A percentile compares a stretch with the other conserved stretches of the same genome.
Evolutionary conservation across 1,284 basidiomycete genomes (phyloP).

Genomic region (Amylostereum areolatum): DNA sequence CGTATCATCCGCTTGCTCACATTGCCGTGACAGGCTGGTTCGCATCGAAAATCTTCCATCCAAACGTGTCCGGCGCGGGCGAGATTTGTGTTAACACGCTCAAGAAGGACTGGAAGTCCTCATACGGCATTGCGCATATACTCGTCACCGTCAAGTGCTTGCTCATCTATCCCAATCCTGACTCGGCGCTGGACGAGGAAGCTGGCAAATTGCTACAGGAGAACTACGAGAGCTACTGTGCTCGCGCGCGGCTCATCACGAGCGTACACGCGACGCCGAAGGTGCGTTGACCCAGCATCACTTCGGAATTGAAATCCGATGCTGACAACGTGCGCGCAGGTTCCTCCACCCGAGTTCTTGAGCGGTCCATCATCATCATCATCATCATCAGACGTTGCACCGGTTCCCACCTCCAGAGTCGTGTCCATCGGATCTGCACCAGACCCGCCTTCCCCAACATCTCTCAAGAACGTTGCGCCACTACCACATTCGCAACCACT

Average conservation of each 20-base stretch:
- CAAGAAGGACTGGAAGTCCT: conserved; percentile 94
- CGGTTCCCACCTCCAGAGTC: conserved; percentile 12
- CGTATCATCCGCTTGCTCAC: conserved; percentile 9
- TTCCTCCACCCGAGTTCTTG: conserved; percentile 64
- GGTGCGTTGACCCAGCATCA: conserved; percentile 17
- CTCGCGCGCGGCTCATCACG: conserved; percentile 78
- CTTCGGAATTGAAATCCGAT: not conserved
- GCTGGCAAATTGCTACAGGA: conserved; percentile 88
- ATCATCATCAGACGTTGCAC: conserved; percentile 28
- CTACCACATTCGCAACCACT: conserved; percentile 15
- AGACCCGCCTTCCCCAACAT: conserved; percentile 14
- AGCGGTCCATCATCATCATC: conserved; percentile 14
- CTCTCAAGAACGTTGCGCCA: conserved; percentile 16
- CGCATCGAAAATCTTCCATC: conserved; percentile 93
- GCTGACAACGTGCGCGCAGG: conserved; percentile 22
- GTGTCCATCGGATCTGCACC: conserved; percentile 17
- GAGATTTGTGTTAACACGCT: conserved; percentile 98
- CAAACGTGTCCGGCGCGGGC: conserved; percentile 84
- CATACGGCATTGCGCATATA: conserved; percentile 89
- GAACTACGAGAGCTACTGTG: conserved; percentile 82
- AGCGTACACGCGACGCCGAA: conserved; percentile 77
- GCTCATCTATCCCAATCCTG: conserved; percentile 93
- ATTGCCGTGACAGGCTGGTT: conserved; percentile 62
- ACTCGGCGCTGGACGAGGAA: conserved; percentile 92
- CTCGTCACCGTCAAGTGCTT: conserved; percentile 91